phyloP scores from a whole-genome alignment of 345 rosid species.

The Aethionema arabicum region DNA sequence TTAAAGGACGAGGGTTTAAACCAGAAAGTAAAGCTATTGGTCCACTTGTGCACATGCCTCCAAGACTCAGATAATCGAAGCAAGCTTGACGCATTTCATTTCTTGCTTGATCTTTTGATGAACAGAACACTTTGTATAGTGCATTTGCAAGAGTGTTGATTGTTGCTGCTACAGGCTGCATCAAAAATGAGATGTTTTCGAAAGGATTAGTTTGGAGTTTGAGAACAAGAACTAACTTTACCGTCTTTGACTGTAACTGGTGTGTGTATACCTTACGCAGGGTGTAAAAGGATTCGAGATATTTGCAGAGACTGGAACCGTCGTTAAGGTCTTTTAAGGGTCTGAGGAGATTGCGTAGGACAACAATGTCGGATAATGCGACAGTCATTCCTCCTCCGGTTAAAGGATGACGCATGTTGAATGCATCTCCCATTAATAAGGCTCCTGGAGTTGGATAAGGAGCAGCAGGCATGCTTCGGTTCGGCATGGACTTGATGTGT shows the following conservation, averaged over 20 bases:
- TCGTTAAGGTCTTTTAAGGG: constrained; percentile 44
- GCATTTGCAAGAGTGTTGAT: constrained; percentile 49
- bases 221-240: neutral
- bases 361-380: constrained; percentile 51
- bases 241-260: neutral
- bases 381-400: constrained; percentile 58
- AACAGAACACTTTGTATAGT: constrained; percentile 47
- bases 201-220: neutral
- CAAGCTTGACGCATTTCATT: constrained; percentile 51
- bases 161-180: constrained; percentile 52
- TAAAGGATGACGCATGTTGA: constrained; percentile 56
- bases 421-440: constrained; percentile 51
- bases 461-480: constrained; percentile 55
- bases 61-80: constrained; percentile 46
- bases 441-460: constrained; percentile 53
- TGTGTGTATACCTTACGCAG: constrained; percentile 46
- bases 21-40: constrained; percentile 52
- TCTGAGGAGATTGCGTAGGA: constrained; percentile 46
- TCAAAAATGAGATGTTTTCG: neutral
- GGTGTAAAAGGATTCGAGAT: constrained; percentile 52
- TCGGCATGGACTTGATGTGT: constrained; percentile 50
- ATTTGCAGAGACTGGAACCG: constrained; percentile 45
- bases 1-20: constrained; percentile 43
- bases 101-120: constrained; percentile 48
- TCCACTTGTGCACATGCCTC: constrained; percentile 44